phyloP scores from a whole-genome alignment of 306 rosid species.

The Hylodesmum podocarpum region DNA sequence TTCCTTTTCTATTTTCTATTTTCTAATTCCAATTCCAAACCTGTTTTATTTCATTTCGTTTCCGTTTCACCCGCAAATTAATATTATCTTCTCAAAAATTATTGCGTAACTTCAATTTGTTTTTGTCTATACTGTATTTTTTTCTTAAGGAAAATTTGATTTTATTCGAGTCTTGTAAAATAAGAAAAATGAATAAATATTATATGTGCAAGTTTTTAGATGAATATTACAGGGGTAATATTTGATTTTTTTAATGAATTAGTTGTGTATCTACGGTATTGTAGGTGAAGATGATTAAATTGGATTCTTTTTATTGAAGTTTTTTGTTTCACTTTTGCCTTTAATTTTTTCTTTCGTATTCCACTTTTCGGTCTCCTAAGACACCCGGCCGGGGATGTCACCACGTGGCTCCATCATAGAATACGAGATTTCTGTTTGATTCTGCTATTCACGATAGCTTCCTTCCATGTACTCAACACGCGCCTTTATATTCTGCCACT shows the following conservation, averaged over 20 bases:
- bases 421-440: conserved; percentile 25
- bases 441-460: not conserved
- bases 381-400: conserved; percentile 30
- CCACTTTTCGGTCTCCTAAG: not conserved
- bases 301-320: not conserved
- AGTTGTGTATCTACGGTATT: not conserved
- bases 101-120: not conserved
- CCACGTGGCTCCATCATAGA: conserved; percentile 66
- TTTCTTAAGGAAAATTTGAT: too few species aligned
- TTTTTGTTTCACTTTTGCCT: not conserved
- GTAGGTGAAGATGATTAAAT: not conserved
- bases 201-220: too few species aligned
- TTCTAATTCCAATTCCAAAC: not conserved
- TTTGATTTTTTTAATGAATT: not conserved
- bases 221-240: too few species aligned
- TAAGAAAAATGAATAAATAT: too few species aligned
- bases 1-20: not conserved
- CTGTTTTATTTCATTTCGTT: not conserved
- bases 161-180: too few species aligned
- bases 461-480: not conserved
- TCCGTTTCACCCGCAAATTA: not conserved
- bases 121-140: too few species aligned
- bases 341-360: not conserved
- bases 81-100: not conserved
- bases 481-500: conserved; percentile 16